Evolutionary conservation across 2,329 filamentous ascomycete genomes (phyloP).

Genomic region (Didymellaceae sp.): DNA sequence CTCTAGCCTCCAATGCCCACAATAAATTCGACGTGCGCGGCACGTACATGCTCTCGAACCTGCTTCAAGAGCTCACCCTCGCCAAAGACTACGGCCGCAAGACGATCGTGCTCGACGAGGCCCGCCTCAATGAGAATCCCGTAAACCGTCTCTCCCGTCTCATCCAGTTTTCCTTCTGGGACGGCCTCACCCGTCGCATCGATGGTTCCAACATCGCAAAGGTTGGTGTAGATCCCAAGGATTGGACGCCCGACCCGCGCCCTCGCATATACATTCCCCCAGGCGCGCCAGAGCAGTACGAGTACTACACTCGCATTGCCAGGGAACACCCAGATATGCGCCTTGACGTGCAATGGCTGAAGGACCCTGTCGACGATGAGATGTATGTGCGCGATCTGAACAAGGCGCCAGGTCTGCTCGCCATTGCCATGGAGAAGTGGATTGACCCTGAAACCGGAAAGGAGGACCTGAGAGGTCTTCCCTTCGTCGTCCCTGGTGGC

Average conservation of each 20-base stretch:
- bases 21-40: slow-evolving; percentile 90
- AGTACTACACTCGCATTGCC: slow-evolving; percentile 86
- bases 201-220: slow-evolving; percentile 87
- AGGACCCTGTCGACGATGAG: slow-evolving; percentile 74
- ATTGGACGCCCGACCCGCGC: slow-evolving; percentile 88
- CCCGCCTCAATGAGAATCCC: slow-evolving; percentile 91
- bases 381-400: slow-evolving; percentile 85
- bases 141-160: slow-evolving; percentile 85
- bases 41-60: slow-evolving; percentile 96
- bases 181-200: slow-evolving; percentile 85
- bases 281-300: slow-evolving; percentile 84
- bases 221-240: slow-evolving; percentile 89
- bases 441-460: slow-evolving; percentile 70
- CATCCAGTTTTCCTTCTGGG: slow-evolving; percentile 92
- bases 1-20: slow-evolving; percentile 82
- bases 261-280: slow-evolving; percentile 90
- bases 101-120: slow-evolving; percentile 89
- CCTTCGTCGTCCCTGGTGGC: slow-evolving; percentile 96
- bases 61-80: slow-evolving; percentile 91
- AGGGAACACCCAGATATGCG: slow-evolving; percentile 80
- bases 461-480: slow-evolving; percentile 76
- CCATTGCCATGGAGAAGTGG: slow-evolving; percentile 84
- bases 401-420: slow-evolving; percentile 83
- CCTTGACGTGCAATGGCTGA: slow-evolving; percentile 83
- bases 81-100: slow-evolving; percentile 90